phyloP scores from a whole-genome alignment of 345 rosid species.

The Gossypium rotundifolium region DNA sequence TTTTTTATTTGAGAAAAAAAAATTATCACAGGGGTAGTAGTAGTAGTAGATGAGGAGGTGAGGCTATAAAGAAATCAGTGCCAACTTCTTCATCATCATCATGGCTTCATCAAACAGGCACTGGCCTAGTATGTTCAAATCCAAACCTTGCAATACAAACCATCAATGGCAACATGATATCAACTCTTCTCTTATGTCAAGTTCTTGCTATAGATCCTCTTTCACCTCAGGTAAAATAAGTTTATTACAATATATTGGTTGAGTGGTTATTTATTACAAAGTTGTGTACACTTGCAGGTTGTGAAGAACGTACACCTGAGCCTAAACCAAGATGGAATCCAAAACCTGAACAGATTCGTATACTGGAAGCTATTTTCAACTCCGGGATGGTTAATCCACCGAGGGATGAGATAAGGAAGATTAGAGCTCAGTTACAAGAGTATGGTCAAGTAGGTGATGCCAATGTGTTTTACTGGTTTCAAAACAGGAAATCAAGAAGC shows the following conservation, averaged over 20 bases:
- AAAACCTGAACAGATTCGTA: conserved; percentile 93
- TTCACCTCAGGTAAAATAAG: conserved; percentile 48
- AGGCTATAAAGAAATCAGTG: conserved; percentile 43
- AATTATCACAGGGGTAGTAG: conserved; percentile 20
- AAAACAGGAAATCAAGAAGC: conserved; percentile 94
- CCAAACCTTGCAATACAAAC: conserved; percentile 79
- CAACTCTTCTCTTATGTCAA: conserved; percentile 50
- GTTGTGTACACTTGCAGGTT: conserved; percentile 29
- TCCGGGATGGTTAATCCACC: conserved; percentile 99
- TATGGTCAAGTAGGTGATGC: conserved; percentile 99
- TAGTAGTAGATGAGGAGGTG: conserved; percentile 43
- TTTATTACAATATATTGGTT: no score
- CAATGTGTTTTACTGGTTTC: conserved; percentile 98
- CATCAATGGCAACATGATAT: conserved; percentile 93
- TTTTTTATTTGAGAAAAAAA: conserved; percentile 17
- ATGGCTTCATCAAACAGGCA: conserved; percentile 99
- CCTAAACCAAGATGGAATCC: conserved; percentile 99
- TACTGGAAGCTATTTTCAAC: conserved; percentile 90
- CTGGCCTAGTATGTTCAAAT: conserved; percentile 99
- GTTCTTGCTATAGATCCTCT: conserved; percentile 50
- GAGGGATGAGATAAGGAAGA: conserved; percentile 74
- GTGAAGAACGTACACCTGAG: conserved; percentile 91
- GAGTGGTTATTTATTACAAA: no score
- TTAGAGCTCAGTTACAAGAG: conserved; percentile 85
- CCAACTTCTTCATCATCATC: conserved; percentile 16